phyloP scores from a whole-genome alignment of 1,284 basidiomycete genomes.

The Tausonia pullulans region DNA sequence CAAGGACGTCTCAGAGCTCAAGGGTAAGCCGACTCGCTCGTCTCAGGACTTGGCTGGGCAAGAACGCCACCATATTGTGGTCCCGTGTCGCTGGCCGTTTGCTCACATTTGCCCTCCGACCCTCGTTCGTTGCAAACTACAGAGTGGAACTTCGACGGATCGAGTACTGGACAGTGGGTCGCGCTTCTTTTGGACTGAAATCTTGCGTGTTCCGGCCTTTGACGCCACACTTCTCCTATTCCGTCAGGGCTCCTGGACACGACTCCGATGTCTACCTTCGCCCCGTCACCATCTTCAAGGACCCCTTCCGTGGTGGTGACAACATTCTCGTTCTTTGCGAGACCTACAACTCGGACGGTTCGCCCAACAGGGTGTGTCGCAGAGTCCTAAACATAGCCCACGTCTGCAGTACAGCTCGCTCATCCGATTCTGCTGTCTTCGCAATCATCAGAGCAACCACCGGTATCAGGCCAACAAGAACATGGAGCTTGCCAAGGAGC shows the following conservation, averaged over 20 bases:
- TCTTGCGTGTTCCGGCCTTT: too few relatives aligned
- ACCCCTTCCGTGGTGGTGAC: slow-evolving; percentile 97
- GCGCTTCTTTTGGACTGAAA: too few relatives aligned
- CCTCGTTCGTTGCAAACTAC: not conserved
- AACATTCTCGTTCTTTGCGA: slow-evolving; percentile 95
- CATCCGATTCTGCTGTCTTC: not conserved
- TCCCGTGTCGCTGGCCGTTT: not conserved
- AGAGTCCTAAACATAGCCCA: too few relatives aligned
- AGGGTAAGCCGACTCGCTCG: slow-evolving; percentile 4
- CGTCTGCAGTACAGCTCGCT: too few relatives aligned
- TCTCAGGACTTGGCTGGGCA: not conserved
- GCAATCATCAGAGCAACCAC: slow-evolving; percentile 60
- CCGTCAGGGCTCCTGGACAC: slow-evolving; percentile 63
- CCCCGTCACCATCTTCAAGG: slow-evolving; percentile 93
- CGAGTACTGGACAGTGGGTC: slow-evolving; percentile 26
- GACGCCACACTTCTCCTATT: too few relatives aligned
- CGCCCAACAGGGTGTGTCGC: slow-evolving; percentile 56
- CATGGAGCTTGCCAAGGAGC: slow-evolving; percentile 74
- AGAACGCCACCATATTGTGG: not conserved
- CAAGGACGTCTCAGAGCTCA: slow-evolving; percentile 16
- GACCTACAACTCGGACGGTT: slow-evolving; percentile 98
- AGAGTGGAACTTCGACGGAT: slow-evolving; percentile 16
- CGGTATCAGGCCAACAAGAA: slow-evolving; percentile 81
- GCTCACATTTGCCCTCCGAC: not conserved
- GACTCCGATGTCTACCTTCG: slow-evolving; percentile 82